phyloP scores from a whole-genome alignment of 495 filamentous ascomycete genomes.

The Lophiostoma macrostomum region DNA sequence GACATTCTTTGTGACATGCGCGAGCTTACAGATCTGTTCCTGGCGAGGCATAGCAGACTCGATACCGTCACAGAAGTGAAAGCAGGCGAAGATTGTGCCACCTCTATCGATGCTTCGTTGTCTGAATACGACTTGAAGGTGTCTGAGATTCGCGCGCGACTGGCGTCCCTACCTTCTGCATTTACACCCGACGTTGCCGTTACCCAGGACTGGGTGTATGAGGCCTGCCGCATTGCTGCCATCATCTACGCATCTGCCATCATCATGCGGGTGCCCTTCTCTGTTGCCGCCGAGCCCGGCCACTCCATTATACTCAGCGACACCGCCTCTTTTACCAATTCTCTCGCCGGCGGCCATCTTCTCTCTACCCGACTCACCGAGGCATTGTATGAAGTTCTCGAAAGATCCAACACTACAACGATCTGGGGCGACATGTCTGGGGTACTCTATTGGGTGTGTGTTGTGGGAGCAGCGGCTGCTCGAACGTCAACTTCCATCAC shows the following conservation, averaged over 20 bases:
- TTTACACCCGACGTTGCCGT: constrained; percentile 3
- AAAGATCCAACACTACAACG: constrained; percentile 5
- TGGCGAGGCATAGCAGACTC: background rate
- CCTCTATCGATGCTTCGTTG: background rate
- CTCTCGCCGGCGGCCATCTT: background rate
- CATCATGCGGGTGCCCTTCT: constrained; percentile 20
- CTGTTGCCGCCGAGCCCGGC: constrained; percentile 10
- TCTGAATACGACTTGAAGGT: constrained; percentile 14
- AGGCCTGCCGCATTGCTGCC: constrained; percentile 24
- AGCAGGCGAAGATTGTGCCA: background rate
- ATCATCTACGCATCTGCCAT: constrained; percentile 28
- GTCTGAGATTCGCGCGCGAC: constrained; percentile 6
- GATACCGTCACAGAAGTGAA: constrained; percentile 9
- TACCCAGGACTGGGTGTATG: constrained; percentile 29
- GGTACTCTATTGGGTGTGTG: constrained; percentile 24
- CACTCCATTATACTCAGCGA: constrained; percentile 1
- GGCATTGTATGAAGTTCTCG: constrained; percentile 15
- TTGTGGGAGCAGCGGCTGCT: constrained; percentile 25
- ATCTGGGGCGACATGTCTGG: constrained; percentile 29
- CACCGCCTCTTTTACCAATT: background rate
- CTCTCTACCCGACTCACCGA: constrained; percentile 3
- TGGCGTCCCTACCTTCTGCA: constrained; percentile 21
- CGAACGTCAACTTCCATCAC: constrained; percentile 6
- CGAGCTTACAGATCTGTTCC: constrained; percentile 24
- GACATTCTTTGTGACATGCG: constrained; percentile 27